Evolutionary conservation across 2,329 filamentous ascomycete species (phyloP), one percentile per base, ranked within the genome.

Genomic region (Scedosporium dehoogii): DNA sequence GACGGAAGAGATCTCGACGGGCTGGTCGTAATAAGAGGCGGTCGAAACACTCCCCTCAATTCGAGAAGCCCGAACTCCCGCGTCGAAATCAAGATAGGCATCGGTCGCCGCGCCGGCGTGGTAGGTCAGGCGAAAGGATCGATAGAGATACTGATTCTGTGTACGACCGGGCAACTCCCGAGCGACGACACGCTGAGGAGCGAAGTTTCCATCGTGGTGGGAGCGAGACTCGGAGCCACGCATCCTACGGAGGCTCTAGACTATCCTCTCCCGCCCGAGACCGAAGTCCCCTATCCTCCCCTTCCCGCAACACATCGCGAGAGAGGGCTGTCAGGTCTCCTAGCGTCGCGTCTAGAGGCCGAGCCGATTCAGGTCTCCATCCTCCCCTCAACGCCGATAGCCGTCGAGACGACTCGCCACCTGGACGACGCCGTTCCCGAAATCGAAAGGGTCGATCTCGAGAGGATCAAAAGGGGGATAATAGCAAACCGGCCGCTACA

Each of bases 1-100:
- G 73, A 59, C 72, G 74, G 27, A 80, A 80, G 67, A 76, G 69
- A 70, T 75, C 78, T 63, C 74, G 73, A 64, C 75, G 75, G 65
- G 74, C 73, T 63, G 75, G 76, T 59, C 69, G 27, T 25, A 29
- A 63, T 18, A 38, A 38, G 21, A 51, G 38, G 25, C 38, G 29
- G 6, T 42, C 57, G 38, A n/a, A 59, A 44, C 29, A 16, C 18
- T 38, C 33, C 16, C 29, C 29, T 12, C 21, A 59, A 21, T 42
- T 42, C 16, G 33, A 38, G 38, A 59, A 25, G 38, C 41, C 38
- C 10, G 57, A 55, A n/a, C 21, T 44, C 14, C 38, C 46, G 7
- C 53, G 44, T 25, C 60, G 51, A 23, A 42, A 53, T 56, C 51
- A 53, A 25, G 60, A 62, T n/a, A 57, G 53, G 25, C 41, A 55